Conservation (phyloP, 148 eudicot genomes). For the Camellia lanceoleosa region DNA sequence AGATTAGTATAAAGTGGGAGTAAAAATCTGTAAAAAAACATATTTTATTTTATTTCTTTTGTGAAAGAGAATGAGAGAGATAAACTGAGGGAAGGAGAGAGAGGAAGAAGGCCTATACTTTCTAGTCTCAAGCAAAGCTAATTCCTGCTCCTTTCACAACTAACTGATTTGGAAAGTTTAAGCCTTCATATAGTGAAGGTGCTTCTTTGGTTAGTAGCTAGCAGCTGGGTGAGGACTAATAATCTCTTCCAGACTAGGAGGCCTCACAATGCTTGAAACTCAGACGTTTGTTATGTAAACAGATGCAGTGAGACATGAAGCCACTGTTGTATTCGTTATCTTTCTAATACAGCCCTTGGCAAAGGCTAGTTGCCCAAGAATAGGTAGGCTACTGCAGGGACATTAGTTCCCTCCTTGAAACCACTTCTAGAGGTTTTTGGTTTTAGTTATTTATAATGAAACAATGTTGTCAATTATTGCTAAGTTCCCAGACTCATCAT, state of each 20-base stretch:
- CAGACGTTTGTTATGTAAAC: background rate
- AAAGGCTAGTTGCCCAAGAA: background rate
- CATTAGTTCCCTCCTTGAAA: conserved; percentile 4
- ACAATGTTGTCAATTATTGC: background rate
- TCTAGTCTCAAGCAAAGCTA: background rate
- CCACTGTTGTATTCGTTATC: background rate
- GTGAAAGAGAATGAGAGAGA: no score
- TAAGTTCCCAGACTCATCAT: background rate
- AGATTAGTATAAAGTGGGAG: no score
- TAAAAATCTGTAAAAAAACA: no score
- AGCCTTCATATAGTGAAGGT: background rate
- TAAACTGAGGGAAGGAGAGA: no score
- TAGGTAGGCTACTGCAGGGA: background rate
- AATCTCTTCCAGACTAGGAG: no score
- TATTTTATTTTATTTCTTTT: no score
- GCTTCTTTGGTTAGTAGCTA: no score
- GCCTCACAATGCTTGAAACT: background rate
- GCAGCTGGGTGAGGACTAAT: no score
- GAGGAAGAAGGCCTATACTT: no score
- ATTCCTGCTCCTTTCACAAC: background rate
- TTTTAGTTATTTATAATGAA: background rate
- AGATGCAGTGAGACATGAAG: background rate
- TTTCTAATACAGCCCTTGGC: background rate
- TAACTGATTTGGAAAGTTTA: background rate
- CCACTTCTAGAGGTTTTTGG: background rate